These are phyloP conservation scores for Paecilomyces variotii DNA, from an alignment of 2,329 filamentous ascomycete genomes.

Conservation along the genomic window DNA sequence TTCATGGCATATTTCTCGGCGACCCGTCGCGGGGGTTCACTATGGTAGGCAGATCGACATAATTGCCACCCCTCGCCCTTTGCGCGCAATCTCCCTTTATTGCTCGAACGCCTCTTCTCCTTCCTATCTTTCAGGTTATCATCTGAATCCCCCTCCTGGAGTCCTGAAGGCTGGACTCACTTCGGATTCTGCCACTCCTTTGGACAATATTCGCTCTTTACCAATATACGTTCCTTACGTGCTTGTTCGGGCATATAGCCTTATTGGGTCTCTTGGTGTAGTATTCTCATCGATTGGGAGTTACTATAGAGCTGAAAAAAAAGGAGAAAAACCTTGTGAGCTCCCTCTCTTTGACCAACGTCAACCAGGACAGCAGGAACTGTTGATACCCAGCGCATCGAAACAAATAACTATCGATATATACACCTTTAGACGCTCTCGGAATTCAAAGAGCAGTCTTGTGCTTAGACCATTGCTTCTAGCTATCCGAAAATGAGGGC, in stretches of 20 bases:
- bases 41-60: background rate
- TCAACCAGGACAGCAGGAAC: background rate
- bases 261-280: background rate
- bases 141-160: background rate
- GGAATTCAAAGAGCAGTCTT: background rate
- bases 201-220: background rate
- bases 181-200: background rate
- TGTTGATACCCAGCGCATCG: background rate
- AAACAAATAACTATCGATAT: no score
- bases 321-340: background rate
- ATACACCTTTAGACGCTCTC: no score
- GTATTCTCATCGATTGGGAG: background rate
- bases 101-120: background rate
- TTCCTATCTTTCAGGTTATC: background rate
- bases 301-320: background rate
- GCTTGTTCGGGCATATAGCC: background rate
- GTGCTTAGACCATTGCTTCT: background rate
- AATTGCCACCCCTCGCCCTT: background rate
- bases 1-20: background rate
- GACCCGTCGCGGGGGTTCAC: background rate
- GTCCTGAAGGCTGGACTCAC: background rate
- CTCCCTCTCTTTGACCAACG: background rate
- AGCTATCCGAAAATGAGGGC: background rate
- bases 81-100: background rate
- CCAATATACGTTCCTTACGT: background rate